Conservation (phyloP, 2,329 filamentous ascomycete genomes). For the Aspergillus caelatus region DNA sequence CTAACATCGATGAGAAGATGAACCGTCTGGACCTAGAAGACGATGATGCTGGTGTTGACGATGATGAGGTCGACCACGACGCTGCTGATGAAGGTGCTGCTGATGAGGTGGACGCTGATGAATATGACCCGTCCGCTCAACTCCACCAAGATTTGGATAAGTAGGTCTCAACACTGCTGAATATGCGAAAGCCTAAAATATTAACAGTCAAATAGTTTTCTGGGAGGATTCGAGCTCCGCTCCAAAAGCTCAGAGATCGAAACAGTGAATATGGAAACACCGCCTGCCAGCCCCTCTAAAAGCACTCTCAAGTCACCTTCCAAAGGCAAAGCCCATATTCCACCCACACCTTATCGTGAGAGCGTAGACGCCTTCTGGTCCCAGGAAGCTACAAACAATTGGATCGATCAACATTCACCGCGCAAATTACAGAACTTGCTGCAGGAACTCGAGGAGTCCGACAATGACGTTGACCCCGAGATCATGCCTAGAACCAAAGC, state of each 20-base stretch:
- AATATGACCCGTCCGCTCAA: slow-evolving; percentile 21
- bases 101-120: not conserved
- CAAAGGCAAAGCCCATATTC: slow-evolving; percentile 48
- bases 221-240: slow-evolving; percentile 9
- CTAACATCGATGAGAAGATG: slow-evolving; percentile 26
- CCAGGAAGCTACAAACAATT: slow-evolving; percentile 54
- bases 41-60: not conserved
- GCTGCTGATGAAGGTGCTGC: not conserved
- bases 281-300: slow-evolving; percentile 49
- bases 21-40: slow-evolving; percentile 25
- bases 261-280: slow-evolving; percentile 35
- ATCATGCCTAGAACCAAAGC: slow-evolving; percentile 11
- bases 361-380: slow-evolving; percentile 60
- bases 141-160: slow-evolving; percentile 19
- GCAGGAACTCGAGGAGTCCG: slow-evolving; percentile 38
- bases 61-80: not conserved
- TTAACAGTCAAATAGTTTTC: slow-evolving; percentile 18
- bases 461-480: slow-evolving; percentile 38
- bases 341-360: slow-evolving; percentile 53
- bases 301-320: slow-evolving; percentile 50
- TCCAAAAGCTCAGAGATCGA: slow-evolving; percentile 14
- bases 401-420: slow-evolving; percentile 59
- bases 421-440: slow-evolving; percentile 42
- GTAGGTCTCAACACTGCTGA: slow-evolving; percentile 18
- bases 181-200: not conserved